These are phyloP conservation scores for Haemoproteus tartakovskyi DNA, from an alignment of 169 alveolate species.

Conservation along the genomic window DNA sequence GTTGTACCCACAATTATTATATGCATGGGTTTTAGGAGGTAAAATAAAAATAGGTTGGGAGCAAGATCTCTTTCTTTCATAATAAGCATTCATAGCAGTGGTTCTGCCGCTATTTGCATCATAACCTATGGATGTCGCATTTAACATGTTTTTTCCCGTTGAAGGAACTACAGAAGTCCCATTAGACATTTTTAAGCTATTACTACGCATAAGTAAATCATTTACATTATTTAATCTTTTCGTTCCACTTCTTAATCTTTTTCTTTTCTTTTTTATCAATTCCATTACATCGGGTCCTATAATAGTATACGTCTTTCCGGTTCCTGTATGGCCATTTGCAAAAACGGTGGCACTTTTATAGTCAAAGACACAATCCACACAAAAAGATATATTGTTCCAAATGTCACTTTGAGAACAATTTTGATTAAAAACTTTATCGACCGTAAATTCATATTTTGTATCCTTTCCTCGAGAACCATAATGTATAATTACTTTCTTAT, in stretches of 20 bases:
- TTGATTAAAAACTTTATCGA: conserved; percentile 69
- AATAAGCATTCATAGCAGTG: conserved; percentile 34
- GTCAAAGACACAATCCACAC: conserved; percentile 65
- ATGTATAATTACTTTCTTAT: conserved; percentile 52
- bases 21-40: conserved; percentile 38
- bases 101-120: conserved; percentile 33
- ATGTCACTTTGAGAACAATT: conserved; percentile 66
- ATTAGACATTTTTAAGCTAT: conserved; percentile 33
- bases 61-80: conserved; percentile 64
- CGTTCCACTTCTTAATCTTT: neutral
- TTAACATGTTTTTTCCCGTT: neutral
- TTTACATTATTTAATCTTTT: conserved; percentile 13
- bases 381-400: conserved; percentile 69
- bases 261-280: conserved; percentile 43
- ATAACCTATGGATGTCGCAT: no score
- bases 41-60: conserved; percentile 54
- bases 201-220: conserved; percentile 12
- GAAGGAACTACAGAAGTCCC: no score
- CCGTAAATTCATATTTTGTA: conserved; percentile 61
- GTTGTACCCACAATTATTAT: no score
- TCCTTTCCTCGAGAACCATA: conserved; percentile 26
- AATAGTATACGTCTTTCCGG: conserved; percentile 78
- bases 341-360: conserved; percentile 73
- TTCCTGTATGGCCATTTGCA: conserved; percentile 81
- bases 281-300: conserved; percentile 76